phyloP scores from a whole-genome alignment of 768 basidiomycete genomes.

The Boletus rubropictus region DNA sequence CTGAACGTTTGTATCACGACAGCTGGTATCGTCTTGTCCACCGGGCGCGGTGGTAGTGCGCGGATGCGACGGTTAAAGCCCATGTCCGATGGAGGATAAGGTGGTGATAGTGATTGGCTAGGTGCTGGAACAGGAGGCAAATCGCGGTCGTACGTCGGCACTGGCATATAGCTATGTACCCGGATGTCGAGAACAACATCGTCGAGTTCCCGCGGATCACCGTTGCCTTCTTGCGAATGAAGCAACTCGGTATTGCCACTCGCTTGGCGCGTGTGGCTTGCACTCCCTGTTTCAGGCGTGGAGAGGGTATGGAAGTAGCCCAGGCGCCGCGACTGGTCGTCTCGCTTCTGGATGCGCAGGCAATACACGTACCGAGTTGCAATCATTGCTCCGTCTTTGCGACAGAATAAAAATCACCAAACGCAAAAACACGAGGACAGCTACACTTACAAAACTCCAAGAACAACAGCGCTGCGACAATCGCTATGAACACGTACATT shows the following conservation, averaged over 20 bases:
- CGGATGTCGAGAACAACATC: conserved; percentile 22
- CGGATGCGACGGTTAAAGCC: conserved; percentile 19
- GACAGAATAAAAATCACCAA: conserved; percentile 4
- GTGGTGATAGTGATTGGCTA: conserved; percentile 5
- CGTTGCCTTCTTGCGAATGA: conserved; percentile 6
- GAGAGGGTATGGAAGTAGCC: conserved; percentile 30
- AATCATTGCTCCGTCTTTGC: conserved; percentile 47
- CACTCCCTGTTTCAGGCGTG: conserved; percentile 5
- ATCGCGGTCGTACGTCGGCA: conserved; percentile 17
- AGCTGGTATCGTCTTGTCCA: not conserved
- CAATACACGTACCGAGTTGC: conserved; percentile 50
- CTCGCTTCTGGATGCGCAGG: conserved; percentile 46
- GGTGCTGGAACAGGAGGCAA: conserved; percentile 4
- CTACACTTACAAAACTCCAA: conserved; percentile 51
- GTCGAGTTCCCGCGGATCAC: conserved; percentile 10
- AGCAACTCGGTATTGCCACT: conserved; percentile 31
- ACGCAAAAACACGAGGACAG: not conserved
- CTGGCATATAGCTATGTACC: conserved; percentile 10
- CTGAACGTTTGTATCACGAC: not conserved
- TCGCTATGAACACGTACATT: conserved; percentile 41
- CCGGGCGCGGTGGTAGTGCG: conserved; percentile 29
- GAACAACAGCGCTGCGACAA: conserved; percentile 41
- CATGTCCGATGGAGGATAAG: conserved; percentile 7
- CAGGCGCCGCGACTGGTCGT: conserved; percentile 30
- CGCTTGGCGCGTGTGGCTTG: conserved; percentile 17